phyloP scores from a whole-genome alignment of 2,329 filamentous ascomycete genomes.

The Neofusicoccum ribis region DNA sequence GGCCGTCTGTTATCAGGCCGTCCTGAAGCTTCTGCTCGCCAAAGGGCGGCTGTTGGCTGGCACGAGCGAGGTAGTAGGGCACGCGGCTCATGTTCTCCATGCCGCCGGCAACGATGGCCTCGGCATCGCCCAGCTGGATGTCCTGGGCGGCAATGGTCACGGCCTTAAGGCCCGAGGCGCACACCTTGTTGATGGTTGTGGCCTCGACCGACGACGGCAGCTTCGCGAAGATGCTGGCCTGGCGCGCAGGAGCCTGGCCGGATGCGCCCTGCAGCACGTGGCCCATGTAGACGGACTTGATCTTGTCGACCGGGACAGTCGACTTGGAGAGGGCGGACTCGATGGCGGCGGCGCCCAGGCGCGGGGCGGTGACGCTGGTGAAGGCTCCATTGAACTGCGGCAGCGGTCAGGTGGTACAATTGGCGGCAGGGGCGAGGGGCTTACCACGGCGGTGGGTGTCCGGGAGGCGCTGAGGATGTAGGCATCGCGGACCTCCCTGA shows the following conservation, averaged over 20 bases:
- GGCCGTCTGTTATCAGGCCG: conserved; percentile 87
- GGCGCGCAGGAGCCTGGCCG: conserved; percentile 88
- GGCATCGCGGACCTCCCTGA: conserved; percentile 77
- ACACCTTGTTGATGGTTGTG: conserved; percentile 96
- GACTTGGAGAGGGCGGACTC: conserved; percentile 88
- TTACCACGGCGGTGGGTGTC: conserved; percentile 85
- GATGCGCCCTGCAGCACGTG: conserved; percentile 84
- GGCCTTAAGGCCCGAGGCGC: conserved; percentile 90
- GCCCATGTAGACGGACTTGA: conserved; percentile 96
- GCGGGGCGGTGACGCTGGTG: conserved; percentile 77
- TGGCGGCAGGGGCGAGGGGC: conserved; percentile 17
- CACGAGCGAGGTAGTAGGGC: conserved; percentile 83
- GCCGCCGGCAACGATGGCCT: conserved; percentile 87
- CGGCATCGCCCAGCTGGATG: conserved; percentile 85
- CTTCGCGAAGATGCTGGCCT: conserved; percentile 86
- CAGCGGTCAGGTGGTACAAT: background rate
- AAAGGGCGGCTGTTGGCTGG: conserved; percentile 80
- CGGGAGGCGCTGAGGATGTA: conserved; percentile 91
- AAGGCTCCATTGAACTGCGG: conserved; percentile 90
- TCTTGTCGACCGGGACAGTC: conserved; percentile 73
- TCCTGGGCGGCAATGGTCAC: conserved; percentile 89
- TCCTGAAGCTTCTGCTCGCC: conserved; percentile 87
- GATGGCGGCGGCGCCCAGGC: conserved; percentile 87
- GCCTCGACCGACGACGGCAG: conserved; percentile 80
- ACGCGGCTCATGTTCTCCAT: conserved; percentile 98